These are phyloP conservation scores for Sanghuangporus weigelae DNA, from an alignment of 1,284 basidiomycete species.

Conservation along the genomic window DNA sequence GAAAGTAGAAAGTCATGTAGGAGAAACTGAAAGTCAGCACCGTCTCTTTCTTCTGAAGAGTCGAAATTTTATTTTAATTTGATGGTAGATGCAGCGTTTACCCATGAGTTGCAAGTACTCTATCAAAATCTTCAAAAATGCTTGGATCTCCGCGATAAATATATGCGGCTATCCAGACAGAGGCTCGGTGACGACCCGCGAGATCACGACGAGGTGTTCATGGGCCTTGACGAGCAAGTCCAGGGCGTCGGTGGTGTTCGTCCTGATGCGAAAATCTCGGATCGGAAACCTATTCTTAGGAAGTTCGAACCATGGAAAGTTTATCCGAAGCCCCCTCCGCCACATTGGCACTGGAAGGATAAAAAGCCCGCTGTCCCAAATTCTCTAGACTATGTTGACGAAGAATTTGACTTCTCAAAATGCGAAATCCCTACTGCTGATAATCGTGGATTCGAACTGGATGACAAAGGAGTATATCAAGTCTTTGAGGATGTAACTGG, in stretches of 20 bases:
- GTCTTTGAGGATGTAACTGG: slow-evolving; percentile 54
- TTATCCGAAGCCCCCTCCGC: slow-evolving; percentile 86
- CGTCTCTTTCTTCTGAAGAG: slow-evolving; percentile 17
- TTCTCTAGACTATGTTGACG: slow-evolving; percentile 27
- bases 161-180: slow-evolving; percentile 80
- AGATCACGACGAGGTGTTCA: slow-evolving; percentile 78
- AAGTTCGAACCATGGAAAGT: slow-evolving; percentile 70
- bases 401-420: slow-evolving; percentile 62
- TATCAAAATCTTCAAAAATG: slow-evolving; percentile 71
- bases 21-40: slow-evolving; percentile 10
- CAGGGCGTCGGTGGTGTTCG: slow-evolving; percentile 65
- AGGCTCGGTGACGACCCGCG: slow-evolving; percentile 87
- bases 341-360: slow-evolving; percentile 86
- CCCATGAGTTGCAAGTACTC: slow-evolving; percentile 48
- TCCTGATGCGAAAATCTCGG: slow-evolving; percentile 47
- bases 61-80: neutral
- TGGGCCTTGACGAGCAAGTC: slow-evolving; percentile 49
- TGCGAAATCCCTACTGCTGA: slow-evolving; percentile 68
- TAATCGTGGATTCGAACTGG: slow-evolving; percentile 63
- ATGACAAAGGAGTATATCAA: slow-evolving; percentile 85
- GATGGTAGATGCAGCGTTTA: slow-evolving; percentile 35
- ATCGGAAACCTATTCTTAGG: slow-evolving; percentile 26
- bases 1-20: slow-evolving; percentile 11
- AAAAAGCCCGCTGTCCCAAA: slow-evolving; percentile 44
- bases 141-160: slow-evolving; percentile 88